Conservation (phyloP, 2,329 filamentous ascomycete species). For the Colletotrichum echinochloae region DNA sequence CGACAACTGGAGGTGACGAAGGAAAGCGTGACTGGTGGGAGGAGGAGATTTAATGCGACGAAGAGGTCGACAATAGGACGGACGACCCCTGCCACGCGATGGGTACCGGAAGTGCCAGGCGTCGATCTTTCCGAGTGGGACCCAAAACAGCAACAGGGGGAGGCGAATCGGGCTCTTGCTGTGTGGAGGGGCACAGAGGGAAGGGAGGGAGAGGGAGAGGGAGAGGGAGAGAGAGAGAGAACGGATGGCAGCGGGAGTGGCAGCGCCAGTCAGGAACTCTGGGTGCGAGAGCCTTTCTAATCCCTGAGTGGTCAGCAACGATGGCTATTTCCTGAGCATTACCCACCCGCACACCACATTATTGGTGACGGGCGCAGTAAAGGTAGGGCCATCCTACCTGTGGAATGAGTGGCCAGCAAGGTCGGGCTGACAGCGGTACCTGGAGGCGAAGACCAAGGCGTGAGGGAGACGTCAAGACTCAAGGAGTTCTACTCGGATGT, state of each 20-base stretch:
- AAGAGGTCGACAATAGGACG: slow-evolving; percentile 10
- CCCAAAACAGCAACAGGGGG: slow-evolving; percentile 9
- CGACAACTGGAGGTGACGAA: neutral
- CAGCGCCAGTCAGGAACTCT: slow-evolving; percentile 2
- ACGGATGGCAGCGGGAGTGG: neutral
- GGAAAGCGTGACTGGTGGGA: slow-evolving; percentile 16
- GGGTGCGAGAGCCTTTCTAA: neutral
- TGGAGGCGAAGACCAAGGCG: neutral
- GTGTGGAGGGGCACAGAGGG: slow-evolving; percentile 22
- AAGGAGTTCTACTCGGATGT: neutral
- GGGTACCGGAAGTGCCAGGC: slow-evolving; percentile 23
- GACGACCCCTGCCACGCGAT: slow-evolving; percentile 18
- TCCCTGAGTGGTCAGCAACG: slow-evolving; percentile 12
- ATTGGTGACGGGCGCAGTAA: neutral
- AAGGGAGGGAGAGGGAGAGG: neutral
- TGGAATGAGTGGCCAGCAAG: slow-evolving; percentile 1
- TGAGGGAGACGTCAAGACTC: neutral
- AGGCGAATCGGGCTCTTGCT: slow-evolving; percentile 22
- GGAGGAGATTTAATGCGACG: slow-evolving; percentile 29
- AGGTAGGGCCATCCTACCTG: slow-evolving; percentile 13
- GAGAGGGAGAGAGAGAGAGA: neutral
- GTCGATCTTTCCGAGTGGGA: slow-evolving; percentile 23
- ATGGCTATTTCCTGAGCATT: neutral
- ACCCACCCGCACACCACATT: slow-evolving; percentile 6
- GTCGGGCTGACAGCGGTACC: neutral